phyloP scores from a whole-genome alignment of 2,329 filamentous ascomycete species.

The Xylariaceae sp. region DNA sequence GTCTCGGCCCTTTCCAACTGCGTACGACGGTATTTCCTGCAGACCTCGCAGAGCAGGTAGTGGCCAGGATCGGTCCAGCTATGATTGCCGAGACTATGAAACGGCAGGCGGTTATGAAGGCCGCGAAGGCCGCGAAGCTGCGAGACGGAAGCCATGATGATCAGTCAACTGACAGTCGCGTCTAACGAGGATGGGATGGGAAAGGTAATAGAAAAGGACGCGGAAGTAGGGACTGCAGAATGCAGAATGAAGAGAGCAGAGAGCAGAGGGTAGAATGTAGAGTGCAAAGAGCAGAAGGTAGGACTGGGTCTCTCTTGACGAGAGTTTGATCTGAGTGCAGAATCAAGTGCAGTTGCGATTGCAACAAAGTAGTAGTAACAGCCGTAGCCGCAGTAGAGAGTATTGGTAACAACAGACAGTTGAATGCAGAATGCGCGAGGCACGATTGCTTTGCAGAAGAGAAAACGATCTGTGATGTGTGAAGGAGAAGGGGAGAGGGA shows the following conservation, averaged over 20 bases:
- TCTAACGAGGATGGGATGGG: too few relatives aligned
- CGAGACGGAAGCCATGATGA: slow-evolving; percentile 7
- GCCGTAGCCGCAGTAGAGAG: not conserved
- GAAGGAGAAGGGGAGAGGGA: not conserved
- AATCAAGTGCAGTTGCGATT: not conserved
- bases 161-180: slow-evolving; percentile 4
- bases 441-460: slow-evolving; percentile 1
- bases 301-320: not conserved
- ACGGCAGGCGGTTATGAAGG: not conserved
- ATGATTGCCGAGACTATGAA: not conserved
- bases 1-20: not conserved
- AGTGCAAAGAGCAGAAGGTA: not conserved
- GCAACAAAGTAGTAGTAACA: not conserved
- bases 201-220: not conserved
- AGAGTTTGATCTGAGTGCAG: not conserved
- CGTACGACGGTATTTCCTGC: not conserved
- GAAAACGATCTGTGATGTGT: not conserved
- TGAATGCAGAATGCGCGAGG: not conserved
- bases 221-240: not conserved
- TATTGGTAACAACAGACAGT: not conserved
- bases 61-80: slow-evolving; percentile 12
- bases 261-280: not conserved
- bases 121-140: not conserved
- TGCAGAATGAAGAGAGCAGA: not conserved
- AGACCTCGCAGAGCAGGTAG: slow-evolving; percentile 1